Percentiles rank a stretch among this genome's conserved stretches.
Evolutionary conservation across 768 basidiomycete genomes (phyloP).

Genomic region (Suillus brevipes): DNA sequence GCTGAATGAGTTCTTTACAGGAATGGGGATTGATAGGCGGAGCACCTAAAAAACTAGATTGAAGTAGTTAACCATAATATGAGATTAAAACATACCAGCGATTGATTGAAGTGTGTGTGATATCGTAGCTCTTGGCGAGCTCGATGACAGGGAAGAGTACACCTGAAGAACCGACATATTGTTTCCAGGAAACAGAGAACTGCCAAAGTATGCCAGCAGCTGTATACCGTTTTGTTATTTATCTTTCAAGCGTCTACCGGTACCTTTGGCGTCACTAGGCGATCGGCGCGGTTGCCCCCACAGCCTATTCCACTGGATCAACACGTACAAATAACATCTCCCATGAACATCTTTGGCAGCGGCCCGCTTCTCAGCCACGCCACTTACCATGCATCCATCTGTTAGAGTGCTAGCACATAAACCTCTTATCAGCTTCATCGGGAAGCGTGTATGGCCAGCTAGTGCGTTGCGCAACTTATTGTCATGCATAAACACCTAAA

Average conservation of each 20-base stretch:
- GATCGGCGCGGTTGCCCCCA: neutral
- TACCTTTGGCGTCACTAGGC: neutral
- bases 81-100: constrained; percentile 39
- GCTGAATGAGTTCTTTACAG: constrained; percentile 56
- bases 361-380: constrained; percentile 6
- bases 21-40: constrained; percentile 45
- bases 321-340: constrained; percentile 14
- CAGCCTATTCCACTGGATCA: constrained; percentile 9
- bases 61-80: neutral
- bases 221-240: neutral
- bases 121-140: constrained; percentile 48
- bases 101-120: constrained; percentile 50
- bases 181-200: neutral
- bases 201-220: neutral
- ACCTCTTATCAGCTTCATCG: constrained; percentile 64
- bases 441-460: constrained; percentile 53
- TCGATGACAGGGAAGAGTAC: constrained; percentile 37
- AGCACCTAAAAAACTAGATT: neutral
- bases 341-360: neutral
- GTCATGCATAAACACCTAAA: constrained; percentile 6
- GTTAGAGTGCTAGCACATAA: constrained; percentile 44
- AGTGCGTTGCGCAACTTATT: constrained; percentile 31
- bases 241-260: neutral
- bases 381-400: constrained; percentile 34
- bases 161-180: constrained; percentile 8